phyloP scores from a whole-genome alignment of 2,329 filamentous ascomycete genomes.

The Setomelanomma holmii region DNA sequence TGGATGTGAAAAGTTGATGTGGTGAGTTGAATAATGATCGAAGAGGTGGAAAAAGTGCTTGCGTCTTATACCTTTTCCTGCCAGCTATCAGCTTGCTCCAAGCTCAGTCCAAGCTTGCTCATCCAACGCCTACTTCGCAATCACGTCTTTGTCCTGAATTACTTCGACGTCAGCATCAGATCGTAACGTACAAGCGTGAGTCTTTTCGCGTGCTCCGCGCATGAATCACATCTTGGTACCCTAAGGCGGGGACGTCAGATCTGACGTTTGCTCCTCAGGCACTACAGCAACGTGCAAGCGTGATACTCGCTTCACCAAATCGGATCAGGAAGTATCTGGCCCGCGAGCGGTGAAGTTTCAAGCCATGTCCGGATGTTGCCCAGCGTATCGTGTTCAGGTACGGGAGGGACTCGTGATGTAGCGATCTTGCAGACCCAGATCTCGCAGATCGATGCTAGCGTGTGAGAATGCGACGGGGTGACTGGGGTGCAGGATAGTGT shows the following conservation, averaged over 20 bases:
- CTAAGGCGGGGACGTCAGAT: not conserved
- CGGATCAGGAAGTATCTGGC: not conserved
- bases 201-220: not conserved
- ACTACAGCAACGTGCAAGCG: not conserved
- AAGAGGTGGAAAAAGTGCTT: slow-evolving; percentile 1
- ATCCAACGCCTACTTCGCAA: not conserved
- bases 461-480: not conserved
- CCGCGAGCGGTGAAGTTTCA: not conserved
- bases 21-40: slow-evolving; percentile 1
- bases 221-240: not conserved
- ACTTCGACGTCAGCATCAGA: not conserved
- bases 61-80: slow-evolving; percentile 1
- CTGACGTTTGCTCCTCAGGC: not conserved
- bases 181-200: not conserved
- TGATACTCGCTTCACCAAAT: not conserved
- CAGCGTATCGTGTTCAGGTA: not conserved
- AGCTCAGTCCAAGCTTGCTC: not conserved
- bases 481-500: not conserved
- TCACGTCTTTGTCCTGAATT: not conserved
- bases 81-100: not conserved
- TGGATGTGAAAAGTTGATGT: too few species aligned
- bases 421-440: not conserved
- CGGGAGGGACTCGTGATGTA: not conserved
- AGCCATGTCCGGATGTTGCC: not conserved
- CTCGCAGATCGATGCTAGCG: not conserved